phyloP scores from a whole-genome alignment of 768 basidiomycete genomes.

The Trametes sanguinea region DNA sequence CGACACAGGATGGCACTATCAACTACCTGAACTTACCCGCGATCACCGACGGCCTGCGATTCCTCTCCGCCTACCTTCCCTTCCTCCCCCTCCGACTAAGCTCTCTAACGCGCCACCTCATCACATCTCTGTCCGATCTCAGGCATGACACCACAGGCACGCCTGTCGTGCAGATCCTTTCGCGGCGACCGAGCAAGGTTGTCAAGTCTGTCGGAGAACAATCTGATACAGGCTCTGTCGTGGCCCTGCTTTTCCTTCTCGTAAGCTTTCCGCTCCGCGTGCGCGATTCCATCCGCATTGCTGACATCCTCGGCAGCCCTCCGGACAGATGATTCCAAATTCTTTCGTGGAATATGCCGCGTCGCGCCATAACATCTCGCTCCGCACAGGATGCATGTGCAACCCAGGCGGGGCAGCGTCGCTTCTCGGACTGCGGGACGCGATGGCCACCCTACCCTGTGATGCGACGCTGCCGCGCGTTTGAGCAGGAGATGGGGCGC shows the following conservation, averaged over 20 bases:
- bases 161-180: slow-evolving; percentile 71
- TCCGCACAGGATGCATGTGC: slow-evolving; percentile 87
- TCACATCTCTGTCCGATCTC: slow-evolving; percentile 53
- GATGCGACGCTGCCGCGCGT: slow-evolving; percentile 63
- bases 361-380: slow-evolving; percentile 61
- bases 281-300: not conserved
- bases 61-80: slow-evolving; percentile 76
- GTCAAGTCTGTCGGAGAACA: slow-evolving; percentile 63
- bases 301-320: slow-evolving; percentile 45
- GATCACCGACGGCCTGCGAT: slow-evolving; percentile 76
- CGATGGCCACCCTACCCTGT: slow-evolving; percentile 61
- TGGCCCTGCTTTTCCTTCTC: slow-evolving; percentile 62
- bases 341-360: slow-evolving; percentile 76
- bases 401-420: slow-evolving; percentile 83
- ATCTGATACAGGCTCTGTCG: slow-evolving; percentile 62
- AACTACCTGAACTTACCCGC: slow-evolving; percentile 79
- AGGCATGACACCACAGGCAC: slow-evolving; percentile 61
- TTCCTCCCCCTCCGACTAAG: slow-evolving; percentile 77
- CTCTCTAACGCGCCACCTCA: slow-evolving; percentile 64
- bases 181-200: slow-evolving; percentile 55
- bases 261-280: slow-evolving; percentile 46
- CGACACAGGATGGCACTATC: slow-evolving; percentile 77
- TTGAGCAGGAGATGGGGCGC: slow-evolving; percentile 60
- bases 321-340: slow-evolving; percentile 67
- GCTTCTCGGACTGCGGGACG: slow-evolving; percentile 62